Base-by-base conservation (phyloP, 2,329 filamentous ascomycete species). In the Teratosphaeriaceae sp. region DNA sequence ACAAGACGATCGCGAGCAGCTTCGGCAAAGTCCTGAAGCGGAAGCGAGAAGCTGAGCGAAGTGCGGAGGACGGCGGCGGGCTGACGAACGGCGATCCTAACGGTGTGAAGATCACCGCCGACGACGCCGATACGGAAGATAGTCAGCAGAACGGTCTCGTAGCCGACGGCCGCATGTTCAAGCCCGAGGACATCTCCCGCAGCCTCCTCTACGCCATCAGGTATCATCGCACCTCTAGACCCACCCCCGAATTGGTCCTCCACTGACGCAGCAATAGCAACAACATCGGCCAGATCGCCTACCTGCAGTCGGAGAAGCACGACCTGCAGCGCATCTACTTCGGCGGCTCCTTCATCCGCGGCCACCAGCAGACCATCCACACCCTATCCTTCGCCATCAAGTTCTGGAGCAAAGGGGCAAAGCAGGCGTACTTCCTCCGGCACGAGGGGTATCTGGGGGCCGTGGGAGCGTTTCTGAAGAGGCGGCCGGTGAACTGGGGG, bases 231-330 rank as follows among this genome's bases (percentile, higher is more conserved):
- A 60, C 50, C n/a, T 30, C 40, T 29, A 9, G 6, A 5, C n/a
- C 15, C 31, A 9, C 8, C 9, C 21, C 21, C 15, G n/a, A n/a
- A 20, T n/a, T 6, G 13, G 7, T 15, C 6, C 18, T n/a, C 36
- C 26, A 7, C 63, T 66, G 49, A 68, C 50, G 5, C 38, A 22
- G 5, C 22, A 15, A 23, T 54, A 90, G 85, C 63, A 97, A 97
- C 71, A 97, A 97, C 67, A 96, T 97, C 51, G 92, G 92, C 13
- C 92, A 98, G 69, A 94, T 98, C 56, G 88, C 92, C 33, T 96
- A 92, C 64, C 74, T 98, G n/a, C 92, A 97, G 62, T 92, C 88
- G 5, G 89, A 96, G 63, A 92, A 95, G 60, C 90, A 98, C 68
- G 79, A 84, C 35, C 73, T 97, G 20, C 84, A 86, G 50, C 82